phyloP scores from a whole-genome alignment of 2,329 filamentous ascomycete species.

The Botrytis medusae region DNA sequence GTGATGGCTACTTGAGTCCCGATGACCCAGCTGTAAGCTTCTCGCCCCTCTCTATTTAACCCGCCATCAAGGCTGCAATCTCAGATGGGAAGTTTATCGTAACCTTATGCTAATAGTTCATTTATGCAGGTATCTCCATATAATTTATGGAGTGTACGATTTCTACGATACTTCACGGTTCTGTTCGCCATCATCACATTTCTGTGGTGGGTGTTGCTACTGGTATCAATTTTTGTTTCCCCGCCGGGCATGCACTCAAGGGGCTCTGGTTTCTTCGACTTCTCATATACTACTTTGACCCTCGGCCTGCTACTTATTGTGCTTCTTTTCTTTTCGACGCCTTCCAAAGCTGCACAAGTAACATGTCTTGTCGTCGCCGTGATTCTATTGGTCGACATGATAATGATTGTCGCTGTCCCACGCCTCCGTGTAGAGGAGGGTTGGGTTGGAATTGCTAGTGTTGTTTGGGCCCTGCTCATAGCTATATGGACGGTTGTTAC shows the following conservation, averaged over 20 bases:
- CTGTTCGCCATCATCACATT: conserved; percentile 73
- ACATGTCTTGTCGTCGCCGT: conserved; percentile 66
- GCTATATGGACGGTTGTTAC: conserved; percentile 75
- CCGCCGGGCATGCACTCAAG: conserved; percentile 82
- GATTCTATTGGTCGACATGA: conserved; percentile 70
- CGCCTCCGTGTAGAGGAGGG: conserved; percentile 80
- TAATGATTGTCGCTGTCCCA: conserved; percentile 75
- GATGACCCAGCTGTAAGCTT: conserved; percentile 74
- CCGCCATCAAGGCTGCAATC: not conserved
- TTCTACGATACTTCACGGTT: conserved; percentile 75
- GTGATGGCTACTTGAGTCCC: conserved; percentile 63
- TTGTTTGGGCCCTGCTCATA: conserved; percentile 79
- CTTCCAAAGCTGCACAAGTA: conserved; percentile 75
- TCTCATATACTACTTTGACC: conserved; percentile 78
- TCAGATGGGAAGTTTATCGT: not conserved
- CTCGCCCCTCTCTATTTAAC: not conserved
- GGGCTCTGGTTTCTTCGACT: conserved; percentile 90
- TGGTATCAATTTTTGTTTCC: conserved; percentile 89
- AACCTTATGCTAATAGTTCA: not conserved
- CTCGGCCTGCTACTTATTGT: conserved; percentile 72
- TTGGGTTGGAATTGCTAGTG: conserved; percentile 85
- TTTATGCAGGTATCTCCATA: conserved; percentile 70
- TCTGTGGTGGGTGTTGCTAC: conserved; percentile 86
- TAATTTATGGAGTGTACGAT: conserved; percentile 88
- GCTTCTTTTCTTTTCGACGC: conserved; percentile 83